phyloP scores from a whole-genome alignment of 2,329 filamentous ascomycete genomes.

The Fusarium tjaetaba region DNA sequence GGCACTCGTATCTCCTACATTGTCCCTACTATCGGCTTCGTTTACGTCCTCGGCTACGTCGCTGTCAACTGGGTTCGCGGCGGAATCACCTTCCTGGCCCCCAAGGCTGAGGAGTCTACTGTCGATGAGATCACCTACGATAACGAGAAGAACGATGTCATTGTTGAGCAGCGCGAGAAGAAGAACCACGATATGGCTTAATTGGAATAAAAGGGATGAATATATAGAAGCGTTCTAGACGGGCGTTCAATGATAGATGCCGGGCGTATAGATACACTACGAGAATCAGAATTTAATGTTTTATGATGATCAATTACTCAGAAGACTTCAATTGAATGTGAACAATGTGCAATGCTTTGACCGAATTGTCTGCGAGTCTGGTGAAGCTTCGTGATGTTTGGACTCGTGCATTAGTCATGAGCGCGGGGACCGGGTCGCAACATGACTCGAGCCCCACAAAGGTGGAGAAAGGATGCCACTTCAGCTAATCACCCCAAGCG shows the following conservation, averaged over 20 bases:
- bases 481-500: background rate
- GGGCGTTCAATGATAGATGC: constrained; percentile 4
- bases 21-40: constrained; percentile 38
- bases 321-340: accelerated
- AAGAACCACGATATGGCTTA: constrained; percentile 29
- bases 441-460: background rate
- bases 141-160: constrained; percentile 18
- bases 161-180: constrained; percentile 37
- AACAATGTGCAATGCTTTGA: background rate
- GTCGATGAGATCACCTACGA: constrained; percentile 1
- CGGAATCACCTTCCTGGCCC: constrained; percentile 24
- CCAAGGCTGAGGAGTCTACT: constrained; percentile 8
- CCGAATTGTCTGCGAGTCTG: background rate
- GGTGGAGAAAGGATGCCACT: background rate
- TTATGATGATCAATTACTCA: background rate
- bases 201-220: background rate
- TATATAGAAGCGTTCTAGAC: background rate
- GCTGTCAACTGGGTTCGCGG: constrained; percentile 29
- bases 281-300: constrained; percentile 26
- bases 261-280: background rate
- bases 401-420: background rate
- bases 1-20: constrained; percentile 39
- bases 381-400: background rate
- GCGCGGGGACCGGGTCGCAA: background rate
- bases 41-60: constrained; percentile 39